phyloP scores from a whole-genome alignment of 2,329 filamentous ascomycete species.

The Paraphoma chrysanthemicola region DNA sequence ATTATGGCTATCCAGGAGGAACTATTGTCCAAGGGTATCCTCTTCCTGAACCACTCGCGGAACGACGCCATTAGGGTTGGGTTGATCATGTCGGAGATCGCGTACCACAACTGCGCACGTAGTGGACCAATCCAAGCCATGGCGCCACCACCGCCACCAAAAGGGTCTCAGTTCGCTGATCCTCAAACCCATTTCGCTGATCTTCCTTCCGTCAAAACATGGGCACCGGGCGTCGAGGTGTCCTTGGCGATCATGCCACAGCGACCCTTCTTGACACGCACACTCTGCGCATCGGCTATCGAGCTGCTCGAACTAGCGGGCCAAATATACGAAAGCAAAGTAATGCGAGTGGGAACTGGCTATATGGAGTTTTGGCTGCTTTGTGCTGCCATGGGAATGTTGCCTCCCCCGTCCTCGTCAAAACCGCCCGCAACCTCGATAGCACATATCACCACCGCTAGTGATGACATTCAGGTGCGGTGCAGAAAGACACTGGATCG shows the following conservation, averaged over 20 bases:
- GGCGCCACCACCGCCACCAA: neutral
- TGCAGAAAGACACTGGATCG: conserved; percentile 34
- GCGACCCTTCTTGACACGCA: conserved; percentile 33
- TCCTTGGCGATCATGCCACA: conserved; percentile 28
- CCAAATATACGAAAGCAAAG: conserved; percentile 40
- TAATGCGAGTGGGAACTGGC: conserved; percentile 44
- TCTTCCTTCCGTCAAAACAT: neutral
- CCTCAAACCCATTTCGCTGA: conserved; percentile 9
- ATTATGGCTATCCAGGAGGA: conserved; percentile 34
- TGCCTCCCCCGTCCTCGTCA: conserved; percentile 26
- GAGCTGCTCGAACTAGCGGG: conserved; percentile 39
- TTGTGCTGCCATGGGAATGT: conserved; percentile 37
- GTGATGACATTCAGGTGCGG: conserved; percentile 25
- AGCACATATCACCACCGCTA: conserved; percentile 19
- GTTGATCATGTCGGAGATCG: conserved; percentile 33
- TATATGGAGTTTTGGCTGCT: conserved; percentile 47
- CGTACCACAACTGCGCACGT: conserved; percentile 33
- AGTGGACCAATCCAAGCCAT: conserved; percentile 8
- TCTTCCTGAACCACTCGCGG: conserved; percentile 33
- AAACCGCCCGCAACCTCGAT: conserved; percentile 19
- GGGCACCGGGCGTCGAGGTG: conserved; percentile 7
- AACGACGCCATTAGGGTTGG: conserved; percentile 40
- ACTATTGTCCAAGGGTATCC: conserved; percentile 25
- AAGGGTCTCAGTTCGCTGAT: conserved; percentile 10
- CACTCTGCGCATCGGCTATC: conserved; percentile 33